Conservation (phyloP, 805 yeast genomes). For the Yarrowia phangngaensis region DNA sequence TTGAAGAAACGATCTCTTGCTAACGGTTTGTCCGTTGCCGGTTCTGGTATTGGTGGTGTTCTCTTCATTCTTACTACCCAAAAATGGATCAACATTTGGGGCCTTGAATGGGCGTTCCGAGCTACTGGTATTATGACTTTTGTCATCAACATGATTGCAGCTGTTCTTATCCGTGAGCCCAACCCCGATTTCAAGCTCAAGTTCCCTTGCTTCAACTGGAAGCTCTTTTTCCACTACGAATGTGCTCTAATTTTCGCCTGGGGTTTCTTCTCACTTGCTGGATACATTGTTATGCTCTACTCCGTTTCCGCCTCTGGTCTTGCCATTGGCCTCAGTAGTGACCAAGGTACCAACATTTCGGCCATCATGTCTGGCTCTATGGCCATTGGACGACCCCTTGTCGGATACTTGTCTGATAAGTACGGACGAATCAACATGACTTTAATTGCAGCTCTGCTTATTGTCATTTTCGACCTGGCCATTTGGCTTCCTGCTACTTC, state of each 20-base stretch:
- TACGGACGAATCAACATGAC: conserved; percentile 46
- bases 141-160: conserved; percentile 11
- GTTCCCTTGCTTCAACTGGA: conserved; percentile 21
- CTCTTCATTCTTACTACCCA: conserved; percentile 34
- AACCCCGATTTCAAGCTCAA: conserved; percentile 26
- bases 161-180: conserved; percentile 20
- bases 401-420: conserved; percentile 48
- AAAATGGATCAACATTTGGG: conserved; percentile 44
- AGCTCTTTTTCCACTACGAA: conserved; percentile 26
- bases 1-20: conserved; percentile 46
- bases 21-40: conserved; percentile 48
- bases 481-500: conserved; percentile 29
- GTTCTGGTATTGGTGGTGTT: conserved; percentile 54
- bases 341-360: conserved; percentile 34
- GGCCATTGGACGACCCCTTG: conserved; percentile 48
- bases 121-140: conserved; percentile 40
- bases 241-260: conserved; percentile 22
- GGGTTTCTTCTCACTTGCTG: conserved; percentile 24
- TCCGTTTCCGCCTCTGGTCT: conserved; percentile 36
- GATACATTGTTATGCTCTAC: conserved; percentile 31
- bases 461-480: conserved; percentile 38
- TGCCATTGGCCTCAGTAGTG: conserved; percentile 30
- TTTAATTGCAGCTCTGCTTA: conserved; percentile 35
- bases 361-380: conserved; percentile 40
- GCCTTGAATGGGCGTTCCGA: conserved; percentile 54